Evolutionary conservation across 2,329 filamentous ascomycete genomes (phyloP).

Genomic region (Sclerotinia sclerotiorum): DNA sequence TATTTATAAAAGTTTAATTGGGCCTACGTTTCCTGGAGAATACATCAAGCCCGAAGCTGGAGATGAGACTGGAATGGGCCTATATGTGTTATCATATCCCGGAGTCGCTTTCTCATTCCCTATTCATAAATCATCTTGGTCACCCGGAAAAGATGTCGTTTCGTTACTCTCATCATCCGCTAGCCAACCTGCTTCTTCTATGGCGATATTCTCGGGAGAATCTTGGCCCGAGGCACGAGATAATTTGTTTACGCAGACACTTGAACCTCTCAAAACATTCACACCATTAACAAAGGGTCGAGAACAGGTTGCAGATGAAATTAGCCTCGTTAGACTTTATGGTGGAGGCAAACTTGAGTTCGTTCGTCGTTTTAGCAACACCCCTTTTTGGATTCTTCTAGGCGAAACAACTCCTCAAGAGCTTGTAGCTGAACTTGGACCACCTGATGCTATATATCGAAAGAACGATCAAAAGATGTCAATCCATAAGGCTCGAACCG

Average conservation of each 20-base stretch:
- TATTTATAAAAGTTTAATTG: constrained; percentile 90
- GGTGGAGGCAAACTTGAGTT: constrained; percentile 79
- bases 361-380: constrained; percentile 66
- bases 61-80: constrained; percentile 59
- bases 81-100: constrained; percentile 90
- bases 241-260: constrained; percentile 71
- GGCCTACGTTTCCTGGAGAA: constrained; percentile 91
- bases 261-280: constrained; percentile 72
- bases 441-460: constrained; percentile 89
- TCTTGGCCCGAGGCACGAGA: constrained; percentile 86
- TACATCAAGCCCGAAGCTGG: constrained; percentile 67
- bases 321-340: constrained; percentile 75
- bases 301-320: constrained; percentile 82
- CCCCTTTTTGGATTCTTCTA: constrained; percentile 69
- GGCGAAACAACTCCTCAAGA: constrained; percentile 92
- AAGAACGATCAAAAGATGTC: constrained; percentile 88
- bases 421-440: constrained; percentile 83
- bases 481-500: constrained; percentile 68
- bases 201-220: constrained; percentile 87
- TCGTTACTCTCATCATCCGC: constrained; percentile 77
- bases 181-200: constrained; percentile 74
- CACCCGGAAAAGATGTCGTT: constrained; percentile 76
- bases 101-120: constrained; percentile 93
- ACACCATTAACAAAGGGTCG: constrained; percentile 68
- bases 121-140: constrained; percentile 71